Evolutionary conservation across 2,329 filamentous ascomycete species (phyloP), one percentile per base, ranked within the genome.

Genomic region (Ophiostoma piceae): DNA sequence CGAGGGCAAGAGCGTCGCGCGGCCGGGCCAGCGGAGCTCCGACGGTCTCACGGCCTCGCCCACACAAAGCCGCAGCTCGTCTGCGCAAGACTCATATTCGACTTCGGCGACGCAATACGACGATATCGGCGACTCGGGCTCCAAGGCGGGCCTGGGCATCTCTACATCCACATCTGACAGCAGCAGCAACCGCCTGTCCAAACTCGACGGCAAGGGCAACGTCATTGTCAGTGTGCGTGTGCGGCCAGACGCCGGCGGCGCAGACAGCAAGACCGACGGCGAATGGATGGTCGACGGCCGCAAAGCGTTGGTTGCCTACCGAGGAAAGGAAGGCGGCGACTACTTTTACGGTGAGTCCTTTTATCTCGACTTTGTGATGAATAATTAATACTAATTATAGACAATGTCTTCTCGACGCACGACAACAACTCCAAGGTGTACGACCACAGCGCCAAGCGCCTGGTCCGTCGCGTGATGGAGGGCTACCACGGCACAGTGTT

Each of bases 401-500:
- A 99, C 82, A 98, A 98, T 80, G 95, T 98, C 72, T 99, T 99
- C 79, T 88, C 92, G 67, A 91, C 93, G 22, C 88, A 96, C 77
- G 94, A 99, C 77, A 92, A 97, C 78, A 99, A 99, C 78, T 88
- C 92, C 68, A 90, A 90, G 77, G 95, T 99, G 11, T 99, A 99
- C 78, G 95, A 99, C 79, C 89, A 94, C 73, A 92, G 88, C 65
- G 95, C 95, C 62, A 98, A 98, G 80, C 90, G 95, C 72, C 84
- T 99, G 68, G 95, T 99, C 66, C 90, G 95, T 74, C 87, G 95
- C 76, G 95, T 99, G 67, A 99, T 99, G 95, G 95, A 99, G 82
- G 95, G 95, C 60, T 99, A 98, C 78, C 94, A 98, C 76, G 95
- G 94, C 71, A 99, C 95, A 0, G 95, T 99, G 32, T 98, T 99